Evolutionary conservation across 2,329 filamentous ascomycete species (phyloP), one percentile per base, ranked within the genome.

Genomic region (Epichloe sylvatica): DNA sequence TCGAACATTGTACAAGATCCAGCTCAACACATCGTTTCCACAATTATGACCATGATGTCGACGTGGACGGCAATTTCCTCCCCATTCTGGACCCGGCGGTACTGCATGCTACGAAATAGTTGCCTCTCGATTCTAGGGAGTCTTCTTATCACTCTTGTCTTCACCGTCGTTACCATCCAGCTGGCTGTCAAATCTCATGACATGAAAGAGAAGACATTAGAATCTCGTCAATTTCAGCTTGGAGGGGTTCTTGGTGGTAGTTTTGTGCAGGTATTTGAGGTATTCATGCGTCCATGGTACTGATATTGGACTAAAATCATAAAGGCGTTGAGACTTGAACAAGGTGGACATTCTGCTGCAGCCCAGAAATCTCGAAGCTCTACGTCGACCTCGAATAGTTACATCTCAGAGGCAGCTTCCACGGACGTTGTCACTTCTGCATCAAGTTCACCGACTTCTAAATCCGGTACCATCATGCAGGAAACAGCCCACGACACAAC

Each of bases 151-250:
- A 33, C 55, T 25, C 50, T 50, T 2, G 52, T 50, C 13, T 9
- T 53, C 39, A 48, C 43, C 17, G 12, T 54, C 15, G 38, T 48
- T 9, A 41, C 52, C 3, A 36, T 52, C 33, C 50, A 53, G 15
- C 38, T 47, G 15, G 34, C 42, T 11, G 17, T 25, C 3, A 3
- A 49, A 8, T 35, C 36, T 35, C 42, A 35, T 12, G 19, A 6
- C 3, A 44, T 15, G 43, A 53, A 25, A 45, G 46, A 23, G 42
- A 47, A 2, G 9, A 34, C 13, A 44, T 51, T 35, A 46, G 33
- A 34, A 55, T 46, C 43, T 30, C 54, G 58, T 4, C 59, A 61
- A 40, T 61, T 61, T 30, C 59, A 60, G 49, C 54, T 60, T 5
- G 56, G 54, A 6, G 23, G 57, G 55, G 45, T 56, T 23, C 23